These are phyloP conservation scores for Eucalyptus curtisii DNA, from an alignment of 345 rosid species.

Conservation along the genomic window DNA sequence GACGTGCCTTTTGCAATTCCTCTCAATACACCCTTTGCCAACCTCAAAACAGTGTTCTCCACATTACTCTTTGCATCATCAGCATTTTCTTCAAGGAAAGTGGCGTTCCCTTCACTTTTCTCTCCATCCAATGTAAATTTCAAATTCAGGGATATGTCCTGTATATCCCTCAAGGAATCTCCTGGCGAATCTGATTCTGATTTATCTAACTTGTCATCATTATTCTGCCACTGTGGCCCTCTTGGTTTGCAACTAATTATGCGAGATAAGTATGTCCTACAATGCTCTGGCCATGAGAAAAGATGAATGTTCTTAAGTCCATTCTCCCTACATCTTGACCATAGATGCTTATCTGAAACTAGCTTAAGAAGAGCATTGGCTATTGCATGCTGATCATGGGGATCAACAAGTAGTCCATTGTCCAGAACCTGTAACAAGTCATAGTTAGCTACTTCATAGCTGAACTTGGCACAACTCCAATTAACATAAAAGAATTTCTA, in stretches of 20 bases:
- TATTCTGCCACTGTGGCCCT: conserved; percentile 90
- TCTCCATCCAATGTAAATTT: conserved; percentile 91
- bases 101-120: conserved; percentile 33
- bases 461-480: not conserved
- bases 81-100: conserved; percentile 45
- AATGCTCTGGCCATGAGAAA: conserved; percentile 99
- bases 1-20: conserved; percentile 41
- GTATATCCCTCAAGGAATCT: conserved; percentile 93
- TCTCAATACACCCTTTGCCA: conserved; percentile 59
- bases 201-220: conserved; percentile 33
- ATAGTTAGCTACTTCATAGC: not conserved
- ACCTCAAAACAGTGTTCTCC: conserved; percentile 67
- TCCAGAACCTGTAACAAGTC: conserved; percentile 59
- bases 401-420: conserved; percentile 94
- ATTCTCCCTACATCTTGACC: conserved; percentile 94
- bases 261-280: conserved; percentile 80
- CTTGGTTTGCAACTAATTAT: conserved; percentile 91
- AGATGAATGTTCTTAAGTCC: conserved; percentile 95
- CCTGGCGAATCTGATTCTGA: conserved; percentile 85
- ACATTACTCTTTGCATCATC: conserved; percentile 51
- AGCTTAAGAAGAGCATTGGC: conserved; percentile 94
- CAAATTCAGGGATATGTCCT: conserved; percentile 87
- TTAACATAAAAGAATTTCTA: not conserved
- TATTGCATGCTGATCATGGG: conserved; percentile 86
- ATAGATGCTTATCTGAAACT: conserved; percentile 88